These are phyloP conservation scores for Colletotrichum scovillei DNA, from an alignment of 2,329 filamentous ascomycete genomes.

Conservation along the genomic window DNA sequence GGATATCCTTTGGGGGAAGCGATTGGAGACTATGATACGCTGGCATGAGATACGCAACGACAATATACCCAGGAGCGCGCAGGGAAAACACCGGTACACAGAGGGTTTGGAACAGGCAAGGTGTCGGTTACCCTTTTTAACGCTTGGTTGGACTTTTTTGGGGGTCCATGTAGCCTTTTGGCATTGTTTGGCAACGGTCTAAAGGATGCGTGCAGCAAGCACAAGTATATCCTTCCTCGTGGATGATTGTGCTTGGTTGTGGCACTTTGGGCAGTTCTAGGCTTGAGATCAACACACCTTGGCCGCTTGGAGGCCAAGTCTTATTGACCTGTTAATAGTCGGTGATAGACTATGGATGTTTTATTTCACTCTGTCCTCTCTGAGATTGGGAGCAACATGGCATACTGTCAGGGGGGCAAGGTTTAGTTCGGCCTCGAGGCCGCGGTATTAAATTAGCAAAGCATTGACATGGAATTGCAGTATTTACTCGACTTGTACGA, in stretches of 20 bases:
- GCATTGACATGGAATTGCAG: not conserved
- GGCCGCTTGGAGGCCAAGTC: not conserved
- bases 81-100: conserved; percentile 22
- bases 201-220: not conserved
- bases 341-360: conserved; percentile 4
- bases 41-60: conserved; percentile 34
- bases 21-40: conserved; percentile 12
- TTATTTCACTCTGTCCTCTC: not conserved
- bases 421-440: not conserved
- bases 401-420: not conserved
- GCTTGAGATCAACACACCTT: conserved; percentile 6
- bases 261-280: not conserved
- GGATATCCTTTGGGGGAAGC: not conserved
- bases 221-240: not conserved
- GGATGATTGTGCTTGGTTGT: conserved; percentile 26
- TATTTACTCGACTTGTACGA: too few relatives aligned
- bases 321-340: not conserved
- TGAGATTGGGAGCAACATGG: not conserved
- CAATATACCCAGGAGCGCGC: conserved; percentile 35
- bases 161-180: conserved; percentile 12
- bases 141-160: conserved; percentile 4
- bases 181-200: conserved; percentile 11
- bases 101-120: conserved; percentile 21
- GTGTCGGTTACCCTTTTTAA: conserved; percentile 5
- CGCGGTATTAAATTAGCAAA: not conserved